Conservation (phyloP, 2,329 filamentous ascomycete species). For the Calonectria naviculata region DNA sequence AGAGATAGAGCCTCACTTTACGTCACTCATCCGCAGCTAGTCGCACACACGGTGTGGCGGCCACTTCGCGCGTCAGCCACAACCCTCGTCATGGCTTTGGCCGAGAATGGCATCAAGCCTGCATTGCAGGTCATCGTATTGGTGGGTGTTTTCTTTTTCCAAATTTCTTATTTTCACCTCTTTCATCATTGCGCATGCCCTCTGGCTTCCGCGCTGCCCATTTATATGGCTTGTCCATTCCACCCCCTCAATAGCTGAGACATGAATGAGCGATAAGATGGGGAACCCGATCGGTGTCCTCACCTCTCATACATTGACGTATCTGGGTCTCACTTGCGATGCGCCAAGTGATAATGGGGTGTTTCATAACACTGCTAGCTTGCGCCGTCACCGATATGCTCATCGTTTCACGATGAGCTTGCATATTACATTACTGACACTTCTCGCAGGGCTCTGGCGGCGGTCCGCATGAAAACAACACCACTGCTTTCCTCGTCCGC, state of each 20-base stretch:
- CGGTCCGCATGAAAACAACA: constrained; percentile 89
- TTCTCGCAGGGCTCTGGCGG: constrained; percentile 82
- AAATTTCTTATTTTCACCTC: background rate
- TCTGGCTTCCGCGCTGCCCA: background rate
- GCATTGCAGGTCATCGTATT: constrained; percentile 80
- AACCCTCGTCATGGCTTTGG: constrained; percentile 25
- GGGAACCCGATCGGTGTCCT: background rate
- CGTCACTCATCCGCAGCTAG: background rate
- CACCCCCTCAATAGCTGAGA: background rate
- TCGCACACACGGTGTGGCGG: constrained; percentile 14
- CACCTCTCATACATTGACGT: background rate
- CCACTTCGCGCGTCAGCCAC: background rate
- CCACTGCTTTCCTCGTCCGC: constrained; percentile 89
- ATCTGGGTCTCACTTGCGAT: background rate
- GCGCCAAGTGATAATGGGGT: background rate
- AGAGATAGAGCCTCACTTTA: background rate
- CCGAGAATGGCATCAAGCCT: constrained; percentile 49
- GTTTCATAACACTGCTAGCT: background rate
- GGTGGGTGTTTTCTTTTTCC: constrained; percentile 61
- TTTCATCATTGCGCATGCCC: background rate
- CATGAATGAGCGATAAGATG: background rate
- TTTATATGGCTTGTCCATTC: background rate
- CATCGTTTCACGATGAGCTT: background rate
- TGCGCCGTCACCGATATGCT: background rate
- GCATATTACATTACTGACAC: constrained; percentile 11